Evolutionary conservation across 495 filamentous ascomycete species (phyloP).

Genomic region (Parachaetomium inaequale): DNA sequence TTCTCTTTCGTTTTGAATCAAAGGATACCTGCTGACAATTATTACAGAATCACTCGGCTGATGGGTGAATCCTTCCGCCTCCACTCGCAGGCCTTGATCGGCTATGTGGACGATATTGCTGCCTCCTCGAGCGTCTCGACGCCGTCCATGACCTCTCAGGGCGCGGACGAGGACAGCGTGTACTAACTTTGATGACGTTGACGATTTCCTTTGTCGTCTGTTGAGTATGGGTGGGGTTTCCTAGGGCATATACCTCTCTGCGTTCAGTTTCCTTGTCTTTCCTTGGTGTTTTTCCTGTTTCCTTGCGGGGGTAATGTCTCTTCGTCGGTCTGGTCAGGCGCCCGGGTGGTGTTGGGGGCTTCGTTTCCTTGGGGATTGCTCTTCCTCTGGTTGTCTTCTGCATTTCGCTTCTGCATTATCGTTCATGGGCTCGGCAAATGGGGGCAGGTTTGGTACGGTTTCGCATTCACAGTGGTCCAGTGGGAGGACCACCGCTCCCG

Average conservation of each 20-base stretch:
- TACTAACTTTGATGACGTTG: slow-evolving; percentile 48
- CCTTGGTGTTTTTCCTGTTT: slow-evolving; percentile 29
- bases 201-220: slow-evolving; percentile 43
- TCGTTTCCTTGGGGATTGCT: slow-evolving; percentile 26
- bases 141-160: slow-evolving; percentile 60
- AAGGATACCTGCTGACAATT: slow-evolving; percentile 43
- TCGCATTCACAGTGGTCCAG: slow-evolving; percentile 37
- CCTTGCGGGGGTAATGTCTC: slow-evolving; percentile 12
- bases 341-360: slow-evolving; percentile 22
- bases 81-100: slow-evolving; percentile 87
- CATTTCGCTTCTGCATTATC: slow-evolving; percentile 39
- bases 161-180: slow-evolving; percentile 58
- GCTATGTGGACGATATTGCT: slow-evolving; percentile 79
- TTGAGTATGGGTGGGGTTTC: slow-evolving; percentile 36
- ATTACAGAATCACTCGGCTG: slow-evolving; percentile 81
- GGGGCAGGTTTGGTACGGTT: slow-evolving; percentile 45
- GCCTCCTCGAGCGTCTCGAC: slow-evolving; percentile 56
- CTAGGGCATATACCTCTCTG: slow-evolving; percentile 51
- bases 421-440: slow-evolving; percentile 44
- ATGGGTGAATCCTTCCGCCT: slow-evolving; percentile 99
- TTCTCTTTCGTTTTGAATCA: slow-evolving; percentile 13
- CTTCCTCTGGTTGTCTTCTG: slow-evolving; percentile 27
- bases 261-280: slow-evolving; percentile 28
- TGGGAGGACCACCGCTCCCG: slow-evolving; percentile 41
- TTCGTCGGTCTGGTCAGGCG: slow-evolving; percentile 30